Base-by-base conservation (phyloP, 2,329 filamentous ascomycete genomes). In the Fusarium udum region DNA sequence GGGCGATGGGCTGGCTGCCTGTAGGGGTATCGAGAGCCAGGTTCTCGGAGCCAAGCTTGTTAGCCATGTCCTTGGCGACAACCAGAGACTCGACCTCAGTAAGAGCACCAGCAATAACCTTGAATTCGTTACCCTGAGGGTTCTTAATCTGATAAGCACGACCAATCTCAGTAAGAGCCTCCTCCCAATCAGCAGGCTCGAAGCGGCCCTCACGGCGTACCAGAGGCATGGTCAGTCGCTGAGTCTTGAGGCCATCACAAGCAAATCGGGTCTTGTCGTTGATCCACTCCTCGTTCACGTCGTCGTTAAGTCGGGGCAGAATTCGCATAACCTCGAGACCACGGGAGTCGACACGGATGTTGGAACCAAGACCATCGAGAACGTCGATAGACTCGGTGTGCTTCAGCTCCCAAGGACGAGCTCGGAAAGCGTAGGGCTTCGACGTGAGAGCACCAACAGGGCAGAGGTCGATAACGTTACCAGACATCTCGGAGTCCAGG, bases 281-380 rank as follows among this genome's bases (percentile, higher is more conserved):
- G 83, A 99, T 98, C 96, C 96, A 99, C 84, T 99, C 96, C 86
- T 99, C 96, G 83, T 99, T 99, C 78, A 99, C 91, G 79, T 98
- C 95, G 81, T 99, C 96, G 82, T 99, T 99, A 70, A 99, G 88
- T 78, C 96, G 91, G 67, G 96, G 96, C 22, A 98, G 82, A 69
- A 99, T 89, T 78, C 96, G 92, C 95, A 99, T 97, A 58, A 99
- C 95, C 85, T 98, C 95, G 75, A 98, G 87, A 67, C 96, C 96
- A 79, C 96, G 91, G 65, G 95, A 92, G 84, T 99, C 96, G 49
- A 98, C 92, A 49, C 96, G 92, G 78, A 99, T 97, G 82, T 97
- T 97, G 66, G 95, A 98, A 68, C 96, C 96, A 69, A 99, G 86
- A 46, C 91, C 96, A 80, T 99, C 94, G 40, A 97, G 89, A 40